phyloP scores from a whole-genome alignment of 495 filamentous ascomycete species.

The Daldinia bambusicola region DNA sequence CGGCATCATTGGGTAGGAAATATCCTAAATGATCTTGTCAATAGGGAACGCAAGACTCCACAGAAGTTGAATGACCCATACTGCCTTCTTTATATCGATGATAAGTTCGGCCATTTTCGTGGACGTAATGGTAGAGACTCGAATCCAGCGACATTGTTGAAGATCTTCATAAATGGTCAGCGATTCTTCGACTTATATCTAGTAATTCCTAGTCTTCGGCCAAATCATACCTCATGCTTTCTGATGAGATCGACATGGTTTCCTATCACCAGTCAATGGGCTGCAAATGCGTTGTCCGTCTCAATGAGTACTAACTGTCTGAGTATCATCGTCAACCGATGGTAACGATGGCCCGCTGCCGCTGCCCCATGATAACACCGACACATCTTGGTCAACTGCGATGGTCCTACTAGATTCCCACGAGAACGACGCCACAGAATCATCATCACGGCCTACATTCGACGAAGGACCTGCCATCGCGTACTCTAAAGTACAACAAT shows the following conservation, averaged over 20 bases:
- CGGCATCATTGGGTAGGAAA: conserved; percentile 53
- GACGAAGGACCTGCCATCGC: conserved; percentile 22
- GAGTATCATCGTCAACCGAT: conserved; percentile 43
- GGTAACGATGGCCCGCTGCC: conserved; percentile 47
- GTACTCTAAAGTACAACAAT: background rate
- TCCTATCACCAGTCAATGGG: conserved; percentile 12
- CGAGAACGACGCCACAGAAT: conserved; percentile 16
- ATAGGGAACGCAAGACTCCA: background rate
- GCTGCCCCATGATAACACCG: conserved; percentile 43
- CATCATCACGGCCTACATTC: conserved; percentile 13
- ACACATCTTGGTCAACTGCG: conserved; percentile 31
- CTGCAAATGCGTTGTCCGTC: background rate
- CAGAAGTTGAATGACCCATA: conserved; percentile 14
- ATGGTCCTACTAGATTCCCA: conserved; percentile 24
- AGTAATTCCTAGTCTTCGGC: background rate
- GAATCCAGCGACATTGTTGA: conserved; percentile 50
- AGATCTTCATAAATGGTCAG: conserved; percentile 34
- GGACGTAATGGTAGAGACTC: conserved; percentile 48
- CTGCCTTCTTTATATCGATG: conserved; percentile 50
- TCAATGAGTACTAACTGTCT: conserved; percentile 24
- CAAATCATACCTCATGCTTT: conserved; percentile 22
- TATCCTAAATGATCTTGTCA: conserved; percentile 47
- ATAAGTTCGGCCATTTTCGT: conserved; percentile 55
- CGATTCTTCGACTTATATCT: background rate
- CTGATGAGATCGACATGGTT: conserved; percentile 17